Conservation (phyloP, 1,139 yeast genomes). For the Saccharomyces hybrid region DNA sequence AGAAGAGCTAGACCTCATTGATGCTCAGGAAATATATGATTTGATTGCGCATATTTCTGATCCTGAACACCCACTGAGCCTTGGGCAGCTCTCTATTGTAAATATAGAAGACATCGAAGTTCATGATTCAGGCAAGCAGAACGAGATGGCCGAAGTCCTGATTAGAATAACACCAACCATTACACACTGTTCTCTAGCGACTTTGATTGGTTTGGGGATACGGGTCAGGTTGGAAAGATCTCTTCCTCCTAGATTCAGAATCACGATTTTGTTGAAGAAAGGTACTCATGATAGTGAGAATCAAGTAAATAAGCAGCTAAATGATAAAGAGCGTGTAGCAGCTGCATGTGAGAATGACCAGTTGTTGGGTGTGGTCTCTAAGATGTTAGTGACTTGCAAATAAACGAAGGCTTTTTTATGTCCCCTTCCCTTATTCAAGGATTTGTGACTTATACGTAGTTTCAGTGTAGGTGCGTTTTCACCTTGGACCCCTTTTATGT, state of each 20-base stretch:
- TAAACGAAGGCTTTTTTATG: slow-evolving; percentile 11
- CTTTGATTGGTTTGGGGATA: slow-evolving; percentile 90
- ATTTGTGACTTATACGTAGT: too few species aligned
- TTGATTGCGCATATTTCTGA: slow-evolving; percentile 85
- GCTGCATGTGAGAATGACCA: slow-evolving; percentile 99
- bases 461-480: too few species aligned
- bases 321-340: slow-evolving; percentile 95
- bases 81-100: slow-evolving; percentile 93
- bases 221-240: slow-evolving; percentile 87
- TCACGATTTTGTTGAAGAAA: slow-evolving; percentile 71
- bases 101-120: slow-evolving; percentile 75
- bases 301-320: slow-evolving; percentile 93
- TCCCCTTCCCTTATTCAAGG: too few species aligned
- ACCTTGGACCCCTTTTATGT: too few species aligned
- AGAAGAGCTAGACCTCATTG: slow-evolving; percentile 60
- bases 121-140: slow-evolving; percentile 43
- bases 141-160: slow-evolving; percentile 62
- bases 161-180: slow-evolving; percentile 94
- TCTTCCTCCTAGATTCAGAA: slow-evolving; percentile 76
- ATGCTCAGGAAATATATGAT: slow-evolving; percentile 66
- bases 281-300: slow-evolving; percentile 94
- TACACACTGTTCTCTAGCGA: slow-evolving; percentile 94
- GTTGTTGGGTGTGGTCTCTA: slow-evolving; percentile 75
- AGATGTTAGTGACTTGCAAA: slow-evolving; percentile 80
- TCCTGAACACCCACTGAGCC: slow-evolving; percentile 94